phyloP scores from a whole-genome alignment of 2,329 filamentous ascomycete genomes.

The Calycina herbarum region DNA sequence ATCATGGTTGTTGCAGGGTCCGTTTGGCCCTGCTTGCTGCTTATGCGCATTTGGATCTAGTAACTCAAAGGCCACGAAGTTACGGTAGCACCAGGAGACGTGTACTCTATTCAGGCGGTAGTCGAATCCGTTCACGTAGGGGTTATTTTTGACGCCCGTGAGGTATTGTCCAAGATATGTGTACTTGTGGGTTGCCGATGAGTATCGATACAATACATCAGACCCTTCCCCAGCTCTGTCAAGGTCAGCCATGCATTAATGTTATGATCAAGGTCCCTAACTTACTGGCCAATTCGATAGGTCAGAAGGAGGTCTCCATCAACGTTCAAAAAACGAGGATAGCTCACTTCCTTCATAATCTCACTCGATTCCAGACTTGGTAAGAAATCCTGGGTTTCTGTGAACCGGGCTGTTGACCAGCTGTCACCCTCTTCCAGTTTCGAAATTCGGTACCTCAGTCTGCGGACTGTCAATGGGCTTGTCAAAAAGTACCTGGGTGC shows the following conservation, averaged over 20 bases:
- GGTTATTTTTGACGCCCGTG: conserved; percentile 29
- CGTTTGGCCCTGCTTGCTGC: conserved; percentile 33
- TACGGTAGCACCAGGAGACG: conserved; percentile 34
- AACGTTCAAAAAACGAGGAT: conserved; percentile 32
- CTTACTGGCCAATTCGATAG: conserved; percentile 33
- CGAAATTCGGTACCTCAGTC: conserved; percentile 28
- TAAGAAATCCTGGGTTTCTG: conserved; percentile 22
- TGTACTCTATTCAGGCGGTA: conserved; percentile 25
- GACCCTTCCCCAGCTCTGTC: conserved; percentile 31
- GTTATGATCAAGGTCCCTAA: neutral
- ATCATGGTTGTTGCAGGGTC: conserved; percentile 33
- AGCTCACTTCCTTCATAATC: conserved; percentile 29
- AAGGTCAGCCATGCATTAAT: neutral
- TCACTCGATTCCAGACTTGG: conserved; percentile 25
- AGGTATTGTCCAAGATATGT: conserved; percentile 29
- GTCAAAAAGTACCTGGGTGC: neutral
- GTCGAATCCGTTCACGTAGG: conserved; percentile 33
- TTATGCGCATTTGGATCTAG: conserved; percentile 27
- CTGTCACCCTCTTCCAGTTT: conserved; percentile 9
- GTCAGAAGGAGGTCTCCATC: conserved; percentile 30
- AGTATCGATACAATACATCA: conserved; percentile 30
- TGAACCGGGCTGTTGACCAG: conserved; percentile 27
- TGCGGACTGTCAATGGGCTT: conserved; percentile 10
- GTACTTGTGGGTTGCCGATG: conserved; percentile 24
- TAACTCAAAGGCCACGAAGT: conserved; percentile 23